A percentile compares a stretch with the other conserved stretches of the same genome.
These are phyloP conservation scores for Xylariaceae sp. DNA, from an alignment of 2,329 filamentous ascomycete species.

Conservation along the genomic window DNA sequence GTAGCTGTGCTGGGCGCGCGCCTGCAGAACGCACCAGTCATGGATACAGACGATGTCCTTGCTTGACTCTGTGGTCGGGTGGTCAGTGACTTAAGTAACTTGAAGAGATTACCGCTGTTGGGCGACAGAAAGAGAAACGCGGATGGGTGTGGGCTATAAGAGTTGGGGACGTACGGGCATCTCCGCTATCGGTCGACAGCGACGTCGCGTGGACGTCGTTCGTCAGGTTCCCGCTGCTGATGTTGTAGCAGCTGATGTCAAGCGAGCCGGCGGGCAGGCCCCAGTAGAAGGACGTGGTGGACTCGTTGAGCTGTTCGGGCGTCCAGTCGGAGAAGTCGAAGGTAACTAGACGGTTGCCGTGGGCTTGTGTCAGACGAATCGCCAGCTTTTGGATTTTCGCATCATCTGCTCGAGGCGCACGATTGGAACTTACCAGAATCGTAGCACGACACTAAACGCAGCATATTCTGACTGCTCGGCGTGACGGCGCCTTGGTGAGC, in stretches of 20 bases:
- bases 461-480: constrained; percentile 10
- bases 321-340: constrained; percentile 19
- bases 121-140: too few species aligned
- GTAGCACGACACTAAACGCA: constrained; percentile 12
- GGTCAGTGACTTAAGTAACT: too few species aligned
- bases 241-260: constrained; percentile 18
- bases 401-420: background rate
- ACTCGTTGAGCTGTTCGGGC: constrained; percentile 14
- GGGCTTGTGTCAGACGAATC: too few species aligned
- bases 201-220: constrained; percentile 14
- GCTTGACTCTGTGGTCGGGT: constrained; percentile 9
- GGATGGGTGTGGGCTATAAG: too few species aligned
- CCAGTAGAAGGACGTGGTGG: constrained; percentile 15
- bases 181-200: constrained; percentile 6
- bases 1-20: constrained; percentile 6
- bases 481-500: constrained; percentile 11
- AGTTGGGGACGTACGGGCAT: constrained; percentile 16
- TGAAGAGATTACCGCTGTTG: too few species aligned
- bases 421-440: constrained; percentile 11
- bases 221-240: constrained; percentile 10
- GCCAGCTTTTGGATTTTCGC: too few species aligned
- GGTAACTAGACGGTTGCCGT: too few species aligned
- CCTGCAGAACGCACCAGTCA: constrained; percentile 18
- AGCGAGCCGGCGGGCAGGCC: constrained; percentile 10
- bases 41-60: constrained; percentile 15